Percentiles rank a stretch among this genome's conserved stretches.
These are phyloP conservation scores for Teunomyces funiuensis DNA, from an alignment of 805 yeast species.

Conservation along the genomic window DNA sequence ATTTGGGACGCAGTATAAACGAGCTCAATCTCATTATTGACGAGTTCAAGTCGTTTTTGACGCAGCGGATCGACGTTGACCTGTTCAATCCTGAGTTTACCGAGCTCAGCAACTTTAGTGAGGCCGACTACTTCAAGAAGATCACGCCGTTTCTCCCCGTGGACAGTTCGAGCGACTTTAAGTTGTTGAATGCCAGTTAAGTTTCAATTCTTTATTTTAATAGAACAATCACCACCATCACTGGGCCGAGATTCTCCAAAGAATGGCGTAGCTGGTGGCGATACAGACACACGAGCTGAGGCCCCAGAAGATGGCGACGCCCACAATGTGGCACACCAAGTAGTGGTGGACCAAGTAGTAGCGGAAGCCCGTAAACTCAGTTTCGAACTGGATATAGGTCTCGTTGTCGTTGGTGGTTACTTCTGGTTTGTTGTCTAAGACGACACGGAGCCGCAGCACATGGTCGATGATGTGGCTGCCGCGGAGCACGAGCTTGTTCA, in stretches of 20 bases:
- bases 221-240: not conserved
- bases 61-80: slow-evolving; percentile 29
- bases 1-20: slow-evolving; percentile 48
- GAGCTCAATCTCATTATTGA: slow-evolving; percentile 51
- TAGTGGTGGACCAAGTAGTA: slow-evolving; percentile 24
- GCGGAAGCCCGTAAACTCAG: slow-evolving; percentile 23
- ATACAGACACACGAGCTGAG: slow-evolving; percentile 18
- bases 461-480: slow-evolving; percentile 1
- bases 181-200: slow-evolving; percentile 31
- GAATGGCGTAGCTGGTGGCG: slow-evolving; percentile 16
- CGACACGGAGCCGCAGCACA: not conserved
- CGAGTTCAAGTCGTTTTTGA: slow-evolving; percentile 46
- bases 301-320: slow-evolving; percentile 20
- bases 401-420: slow-evolving; percentile 9
- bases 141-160: slow-evolving; percentile 41
- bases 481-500: slow-evolving; percentile 7
- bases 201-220: not conserved
- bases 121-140: slow-evolving; percentile 34
- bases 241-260: slow-evolving; percentile 8
- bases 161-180: slow-evolving; percentile 30
- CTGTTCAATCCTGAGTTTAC: slow-evolving; percentile 17
- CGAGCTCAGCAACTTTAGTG: slow-evolving; percentile 20
- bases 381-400: slow-evolving; percentile 17
- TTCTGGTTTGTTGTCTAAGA: not conserved
- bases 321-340: slow-evolving; percentile 17